Evolutionary conservation across 2,329 filamentous ascomycete genomes (phyloP).

Genomic region (Pseudogymnoascus sp.): DNA sequence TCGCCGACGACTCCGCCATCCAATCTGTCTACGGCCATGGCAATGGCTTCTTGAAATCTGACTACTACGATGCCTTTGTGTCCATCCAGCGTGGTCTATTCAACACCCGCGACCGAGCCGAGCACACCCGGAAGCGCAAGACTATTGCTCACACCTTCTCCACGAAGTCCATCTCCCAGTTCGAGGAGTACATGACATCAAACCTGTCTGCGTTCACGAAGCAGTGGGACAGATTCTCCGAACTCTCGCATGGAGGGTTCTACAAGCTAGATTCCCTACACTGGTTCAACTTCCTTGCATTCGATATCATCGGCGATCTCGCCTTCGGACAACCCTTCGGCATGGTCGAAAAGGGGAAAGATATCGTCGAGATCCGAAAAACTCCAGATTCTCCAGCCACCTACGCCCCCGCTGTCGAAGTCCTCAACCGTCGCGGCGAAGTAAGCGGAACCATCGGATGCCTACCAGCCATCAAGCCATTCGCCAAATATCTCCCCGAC

Average conservation of each 20-base stretch:
- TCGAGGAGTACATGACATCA: constrained; percentile 80
- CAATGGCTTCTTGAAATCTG: constrained; percentile 64
- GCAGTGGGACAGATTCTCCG: constrained; percentile 63
- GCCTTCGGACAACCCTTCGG: constrained; percentile 75
- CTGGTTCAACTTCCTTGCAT: constrained; percentile 69
- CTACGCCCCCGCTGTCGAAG: constrained; percentile 75
- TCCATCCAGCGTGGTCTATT: constrained; percentile 80
- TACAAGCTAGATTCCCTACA: constrained; percentile 66
- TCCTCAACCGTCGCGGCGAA: constrained; percentile 81
- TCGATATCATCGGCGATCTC: constrained; percentile 48
- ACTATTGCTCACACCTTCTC: constrained; percentile 82
- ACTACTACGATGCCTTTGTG: constrained; percentile 89
- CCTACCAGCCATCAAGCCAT: constrained; percentile 68
- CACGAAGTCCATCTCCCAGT: constrained; percentile 71
- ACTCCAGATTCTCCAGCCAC: constrained; percentile 55
- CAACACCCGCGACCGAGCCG: constrained; percentile 75
- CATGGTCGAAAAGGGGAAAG: constrained; percentile 71
- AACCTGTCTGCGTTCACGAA: constrained; percentile 69
- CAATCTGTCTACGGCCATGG: constrained; percentile 67
- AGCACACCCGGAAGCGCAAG: constrained; percentile 87
- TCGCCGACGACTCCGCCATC: constrained; percentile 70
- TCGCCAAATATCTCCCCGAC: constrained; percentile 73
- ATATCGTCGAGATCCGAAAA: constrained; percentile 66
- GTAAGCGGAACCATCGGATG: constrained; percentile 76
- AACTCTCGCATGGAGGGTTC: constrained; percentile 36